These are phyloP conservation scores for Raffaelea ambrosiae DNA, from an alignment of 2,329 filamentous ascomycete species.

Conservation along the genomic window DNA sequence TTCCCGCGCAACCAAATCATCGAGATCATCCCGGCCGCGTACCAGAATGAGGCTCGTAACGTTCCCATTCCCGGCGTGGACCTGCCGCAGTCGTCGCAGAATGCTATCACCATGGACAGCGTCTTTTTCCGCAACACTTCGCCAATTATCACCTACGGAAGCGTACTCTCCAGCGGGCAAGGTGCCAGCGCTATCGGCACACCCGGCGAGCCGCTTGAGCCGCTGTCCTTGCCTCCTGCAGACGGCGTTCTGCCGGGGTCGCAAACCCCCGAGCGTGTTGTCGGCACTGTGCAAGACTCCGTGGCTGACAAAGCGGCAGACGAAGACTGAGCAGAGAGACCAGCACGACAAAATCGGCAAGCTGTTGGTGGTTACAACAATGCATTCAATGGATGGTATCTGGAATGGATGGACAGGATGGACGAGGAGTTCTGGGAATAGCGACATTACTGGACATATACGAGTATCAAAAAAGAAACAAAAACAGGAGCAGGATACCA, in stretches of 20 bases:
- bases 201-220: slow-evolving; percentile 32
- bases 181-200: slow-evolving; percentile 29
- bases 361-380: too few species aligned
- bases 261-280: slow-evolving; percentile 36
- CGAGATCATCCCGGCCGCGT: slow-evolving; percentile 94
- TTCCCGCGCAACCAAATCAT: slow-evolving; percentile 98
- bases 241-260: neutral
- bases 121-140: slow-evolving; percentile 55
- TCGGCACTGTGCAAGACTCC: slow-evolving; percentile 40
- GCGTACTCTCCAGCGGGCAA: slow-evolving; percentile 43
- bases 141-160: slow-evolving; percentile 69
- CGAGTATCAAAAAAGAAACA: too few species aligned
- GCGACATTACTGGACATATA: too few species aligned
- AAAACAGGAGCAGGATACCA: too few species aligned
- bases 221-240: slow-evolving; percentile 11
- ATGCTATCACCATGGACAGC: slow-evolving; percentile 6
- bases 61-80: slow-evolving; percentile 71
- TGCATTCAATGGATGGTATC: too few species aligned
- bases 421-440: too few species aligned
- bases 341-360: too few species aligned
- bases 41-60: slow-evolving; percentile 90
- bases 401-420: too few species aligned
- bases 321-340: slow-evolving; percentile 35
- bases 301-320: slow-evolving; percentile 45
- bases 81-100: slow-evolving; percentile 5